Evolutionary conservation across 2,329 filamentous ascomycete genomes (phyloP).

Genomic region (Pyricularia grisea): DNA sequence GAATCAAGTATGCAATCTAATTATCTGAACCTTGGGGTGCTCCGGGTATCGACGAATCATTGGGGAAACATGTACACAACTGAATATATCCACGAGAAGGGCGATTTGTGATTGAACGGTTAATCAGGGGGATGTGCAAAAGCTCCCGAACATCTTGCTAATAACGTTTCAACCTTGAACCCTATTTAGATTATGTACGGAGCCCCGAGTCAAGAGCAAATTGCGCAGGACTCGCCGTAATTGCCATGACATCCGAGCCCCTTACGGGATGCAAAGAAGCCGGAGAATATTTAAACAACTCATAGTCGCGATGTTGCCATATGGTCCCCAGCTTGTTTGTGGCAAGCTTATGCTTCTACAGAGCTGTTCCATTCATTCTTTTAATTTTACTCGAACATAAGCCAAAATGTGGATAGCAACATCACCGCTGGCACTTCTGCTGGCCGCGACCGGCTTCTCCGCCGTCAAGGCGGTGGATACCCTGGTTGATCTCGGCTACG

Average conservation of each 20-base stretch:
- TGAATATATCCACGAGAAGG: neutral
- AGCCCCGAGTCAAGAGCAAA: neutral
- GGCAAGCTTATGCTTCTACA: neutral
- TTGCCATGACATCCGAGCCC: neutral
- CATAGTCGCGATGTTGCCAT: neutral
- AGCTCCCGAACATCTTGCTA: neutral
- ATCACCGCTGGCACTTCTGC: slow-evolving; percentile 2
- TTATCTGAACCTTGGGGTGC: too few relatives aligned
- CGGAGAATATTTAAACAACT: neutral
- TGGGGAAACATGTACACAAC: neutral
- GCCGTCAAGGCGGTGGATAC: slow-evolving; percentile 12
- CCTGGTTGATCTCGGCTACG: slow-evolving; percentile 55
- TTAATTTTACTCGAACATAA: neutral
- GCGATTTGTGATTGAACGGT: neutral
- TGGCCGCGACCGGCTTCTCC: neutral
- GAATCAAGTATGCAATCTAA: neutral
- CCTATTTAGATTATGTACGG: neutral
- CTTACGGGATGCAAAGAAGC: neutral
- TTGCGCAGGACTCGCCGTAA: neutral
- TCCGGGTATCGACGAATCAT: neutral
- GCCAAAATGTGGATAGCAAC: neutral
- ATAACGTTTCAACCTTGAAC: neutral
- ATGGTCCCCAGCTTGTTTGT: neutral
- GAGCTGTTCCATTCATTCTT: neutral
- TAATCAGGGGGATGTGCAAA: neutral